phyloP scores from a whole-genome alignment of 2,329 filamentous ascomycete species.

The Colletotrichum sp. region DNA sequence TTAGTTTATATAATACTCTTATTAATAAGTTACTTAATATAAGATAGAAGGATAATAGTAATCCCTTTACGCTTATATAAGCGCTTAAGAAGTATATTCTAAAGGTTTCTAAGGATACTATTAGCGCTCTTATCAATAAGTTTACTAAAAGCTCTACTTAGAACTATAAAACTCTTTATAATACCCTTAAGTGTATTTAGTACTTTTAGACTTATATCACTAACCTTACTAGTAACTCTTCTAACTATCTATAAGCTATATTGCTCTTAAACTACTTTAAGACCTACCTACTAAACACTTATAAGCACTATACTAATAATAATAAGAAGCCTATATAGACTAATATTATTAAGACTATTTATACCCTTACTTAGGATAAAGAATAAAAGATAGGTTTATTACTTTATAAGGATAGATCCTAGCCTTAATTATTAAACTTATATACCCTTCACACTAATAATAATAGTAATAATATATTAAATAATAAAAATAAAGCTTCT shows the following conservation, averaged over 20 bases:
- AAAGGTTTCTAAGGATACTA: neutral
- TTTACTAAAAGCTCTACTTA: neutral
- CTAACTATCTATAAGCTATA: neutral
- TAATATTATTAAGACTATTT: neutral
- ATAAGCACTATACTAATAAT: neutral
- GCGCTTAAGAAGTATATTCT: neutral
- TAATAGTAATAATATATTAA: neutral
- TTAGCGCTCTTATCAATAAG: neutral
- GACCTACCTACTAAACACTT: neutral
- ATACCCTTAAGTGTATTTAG: neutral
- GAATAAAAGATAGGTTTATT: neutral
- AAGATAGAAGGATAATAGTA: neutral
- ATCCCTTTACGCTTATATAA: neutral
- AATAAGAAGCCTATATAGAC: neutral
- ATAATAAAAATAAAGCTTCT: neutral
- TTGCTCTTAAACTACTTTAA: neutral
- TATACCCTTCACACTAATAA: neutral
- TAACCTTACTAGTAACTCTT: neutral
- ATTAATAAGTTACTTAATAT: neutral
- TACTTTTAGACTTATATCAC: neutral
- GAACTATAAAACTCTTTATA: neutral
- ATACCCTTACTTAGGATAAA: neutral
- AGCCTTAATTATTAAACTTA: no score
- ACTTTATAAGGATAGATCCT: no score
- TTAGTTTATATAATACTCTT: neutral